Conservation (phyloP, 2,329 filamentous ascomycete species). For the Drechslerella stenobrocha region DNA sequence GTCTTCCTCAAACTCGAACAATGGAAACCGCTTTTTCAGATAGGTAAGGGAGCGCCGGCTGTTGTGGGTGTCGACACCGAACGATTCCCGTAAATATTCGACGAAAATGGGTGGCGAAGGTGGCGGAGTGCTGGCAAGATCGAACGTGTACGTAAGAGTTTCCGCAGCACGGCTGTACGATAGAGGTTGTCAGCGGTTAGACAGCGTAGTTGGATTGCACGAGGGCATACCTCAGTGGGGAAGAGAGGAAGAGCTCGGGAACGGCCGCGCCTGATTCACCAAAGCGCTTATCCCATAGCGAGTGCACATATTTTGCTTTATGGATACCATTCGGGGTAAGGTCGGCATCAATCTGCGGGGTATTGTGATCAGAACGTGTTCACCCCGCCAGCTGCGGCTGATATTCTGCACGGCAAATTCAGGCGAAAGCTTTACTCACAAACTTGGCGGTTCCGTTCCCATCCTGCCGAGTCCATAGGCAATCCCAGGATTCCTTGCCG, state of each 20-base stretch:
- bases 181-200: not conserved
- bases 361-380: conserved; percentile 1
- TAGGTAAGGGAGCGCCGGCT: conserved; percentile 37
- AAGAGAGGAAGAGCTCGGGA: conserved; percentile 42
- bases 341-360: conserved; percentile 35
- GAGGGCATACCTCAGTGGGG: conserved; percentile 33
- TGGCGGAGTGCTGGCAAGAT: conserved; percentile 22
- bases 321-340: conserved; percentile 31
- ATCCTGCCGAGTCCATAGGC: conserved; percentile 43
- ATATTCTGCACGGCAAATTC: not conserved
- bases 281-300: conserved; percentile 31
- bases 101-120: conserved; percentile 40
- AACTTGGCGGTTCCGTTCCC: conserved; percentile 45
- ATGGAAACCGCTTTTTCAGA: conserved; percentile 38
- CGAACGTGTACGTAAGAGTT: conserved; percentile 38
- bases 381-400: not conserved
- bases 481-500: conserved; percentile 43
- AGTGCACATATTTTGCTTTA: conserved; percentile 26
- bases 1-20: conserved; percentile 42
- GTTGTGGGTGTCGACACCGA: conserved; percentile 44
- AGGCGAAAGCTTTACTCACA: conserved; percentile 8
- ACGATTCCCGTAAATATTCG: conserved; percentile 44
- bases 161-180: conserved; percentile 34
- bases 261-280: conserved; percentile 17
- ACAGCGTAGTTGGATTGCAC: not conserved